phyloP scores from a whole-genome alignment of 495 filamentous ascomycete species.

The Penicillium robsamsonii region DNA sequence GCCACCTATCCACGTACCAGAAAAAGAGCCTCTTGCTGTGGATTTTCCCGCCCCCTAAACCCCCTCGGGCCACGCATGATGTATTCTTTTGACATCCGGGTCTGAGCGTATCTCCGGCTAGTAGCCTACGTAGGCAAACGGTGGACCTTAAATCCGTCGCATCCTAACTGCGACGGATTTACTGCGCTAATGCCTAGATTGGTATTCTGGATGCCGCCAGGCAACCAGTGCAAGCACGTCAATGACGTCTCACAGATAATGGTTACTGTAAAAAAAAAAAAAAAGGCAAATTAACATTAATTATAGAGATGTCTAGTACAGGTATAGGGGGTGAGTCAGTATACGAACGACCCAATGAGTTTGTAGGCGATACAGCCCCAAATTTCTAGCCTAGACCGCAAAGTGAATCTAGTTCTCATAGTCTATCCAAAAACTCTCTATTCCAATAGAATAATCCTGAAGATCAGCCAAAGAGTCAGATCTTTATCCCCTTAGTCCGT shows the following conservation, averaged over 20 bases:
- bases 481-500: constrained; percentile 34
- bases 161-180: background rate
- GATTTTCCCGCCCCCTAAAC: background rate
- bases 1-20: constrained; percentile 11
- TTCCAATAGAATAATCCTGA: background rate
- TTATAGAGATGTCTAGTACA: constrained; percentile 7
- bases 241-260: constrained; percentile 1
- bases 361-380: constrained; percentile 16
- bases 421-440: too few relatives aligned
- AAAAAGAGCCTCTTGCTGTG: constrained; percentile 5
- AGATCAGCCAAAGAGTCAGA: constrained; percentile 23
- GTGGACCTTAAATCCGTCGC: background rate
- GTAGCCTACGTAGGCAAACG: background rate
- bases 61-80: background rate
- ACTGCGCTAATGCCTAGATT: constrained; percentile 3
- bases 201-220: constrained; percentile 16
- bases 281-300: background rate
- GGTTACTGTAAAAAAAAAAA: constrained; percentile 1
- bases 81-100: background rate
- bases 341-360: constrained; percentile 21
- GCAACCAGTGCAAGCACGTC: constrained; percentile 8
- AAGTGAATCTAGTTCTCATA: too few relatives aligned
- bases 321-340: constrained; percentile 14
- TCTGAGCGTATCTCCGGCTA: constrained; percentile 6
- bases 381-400: background rate